Base-by-base conservation (phyloP, 2,329 filamentous ascomycete species). In the Drechslerella coelobrocha region DNA sequence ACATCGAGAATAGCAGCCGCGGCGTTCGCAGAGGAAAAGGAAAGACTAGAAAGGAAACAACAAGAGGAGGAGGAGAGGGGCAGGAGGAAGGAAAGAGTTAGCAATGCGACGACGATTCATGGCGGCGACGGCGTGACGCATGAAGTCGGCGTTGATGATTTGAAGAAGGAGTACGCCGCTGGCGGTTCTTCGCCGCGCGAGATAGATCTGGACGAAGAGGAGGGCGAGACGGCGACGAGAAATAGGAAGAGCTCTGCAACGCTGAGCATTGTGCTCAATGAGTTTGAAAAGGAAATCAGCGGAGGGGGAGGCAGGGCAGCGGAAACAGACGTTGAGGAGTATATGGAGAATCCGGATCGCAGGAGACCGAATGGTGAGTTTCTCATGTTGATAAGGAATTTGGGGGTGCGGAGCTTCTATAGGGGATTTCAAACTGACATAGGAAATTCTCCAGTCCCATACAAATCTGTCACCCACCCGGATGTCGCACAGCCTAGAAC, bases 401-500 rank as follows among this genome's bases (percentile, higher is more conserved):
- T 7, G 2, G 23, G 50, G 19, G 26, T 26, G 39, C 7, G 51
- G 23, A 52, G 43, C n/a, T 12, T 27, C 14, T 51, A 12, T 5
- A 19, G 9, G 14, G 23, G 9, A 52, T 23, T 51, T 41, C 4
- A 26, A 39, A 14, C 66, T 71, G 54, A 71, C 34, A 21, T 34
- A 26, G 23, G 7, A 45, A 47, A 48, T 41, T 55, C 21, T 43
- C 12, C 27, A 71, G 66, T 71, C 24, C 66, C 66, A 27, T 71
- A 71, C 43, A 71, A 71, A 51, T 71, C 66, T 26, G 66, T 71
- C 21, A 71, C 66, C 31, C 66, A 71, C 37, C 66, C 66, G 21
- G 66, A 71, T 27, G 66, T 71, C 53, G 66, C 66, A 6, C 66
- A 71, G 34, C 26, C 43, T 12, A 55, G 66, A 54, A 41, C 45